Conservation (phyloP, 1,139 yeast genomes). For the Debaryomycetaceae sp. region DNA sequence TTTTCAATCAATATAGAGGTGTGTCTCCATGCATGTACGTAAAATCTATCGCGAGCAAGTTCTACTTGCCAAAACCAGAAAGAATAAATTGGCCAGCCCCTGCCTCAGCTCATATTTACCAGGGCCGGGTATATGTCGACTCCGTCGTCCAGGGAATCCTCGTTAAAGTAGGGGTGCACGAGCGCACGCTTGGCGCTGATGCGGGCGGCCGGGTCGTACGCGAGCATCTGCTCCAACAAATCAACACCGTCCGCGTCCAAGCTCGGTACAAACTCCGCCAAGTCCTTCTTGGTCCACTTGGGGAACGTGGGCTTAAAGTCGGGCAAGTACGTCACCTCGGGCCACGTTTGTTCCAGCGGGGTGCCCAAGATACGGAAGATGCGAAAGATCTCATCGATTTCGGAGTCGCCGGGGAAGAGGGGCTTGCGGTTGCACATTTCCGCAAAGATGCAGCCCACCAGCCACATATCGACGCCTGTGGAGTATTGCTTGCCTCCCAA, state of each 20-base stretch:
- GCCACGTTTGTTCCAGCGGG: slow-evolving; percentile 92
- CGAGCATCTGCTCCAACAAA: slow-evolving; percentile 65
- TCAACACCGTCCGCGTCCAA: slow-evolving; percentile 79
- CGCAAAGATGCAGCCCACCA: slow-evolving; percentile 95
- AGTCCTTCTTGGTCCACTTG: slow-evolving; percentile 74
- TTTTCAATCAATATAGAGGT: too few relatives aligned
- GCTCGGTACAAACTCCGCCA: slow-evolving; percentile 66
- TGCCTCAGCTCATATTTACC: slow-evolving; percentile 25
- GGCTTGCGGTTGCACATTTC: slow-evolving; percentile 98
- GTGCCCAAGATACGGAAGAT: slow-evolving; percentile 91
- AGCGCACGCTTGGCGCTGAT: slow-evolving; percentile 92
- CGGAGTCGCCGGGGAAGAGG: slow-evolving; percentile 93
- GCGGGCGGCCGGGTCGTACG: slow-evolving; percentile 89
- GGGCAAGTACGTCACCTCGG: slow-evolving; percentile 88
- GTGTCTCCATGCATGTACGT: too few relatives aligned
- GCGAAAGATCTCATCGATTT: slow-evolving; percentile 93
- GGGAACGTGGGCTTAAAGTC: slow-evolving; percentile 96
- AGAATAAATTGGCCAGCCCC: neutral
- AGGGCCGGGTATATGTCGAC: slow-evolving; percentile 24
- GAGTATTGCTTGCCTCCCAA: slow-evolving; percentile 96
- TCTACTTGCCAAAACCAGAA: too few relatives aligned
- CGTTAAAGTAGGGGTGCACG: slow-evolving; percentile 80
- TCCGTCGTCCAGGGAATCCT: slow-evolving; percentile 22
- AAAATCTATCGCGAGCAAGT: too few relatives aligned
- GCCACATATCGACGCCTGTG: slow-evolving; percentile 99